phyloP scores from a whole-genome alignment of 257 asterid species.

The Oldenlandia corymbosa region DNA sequence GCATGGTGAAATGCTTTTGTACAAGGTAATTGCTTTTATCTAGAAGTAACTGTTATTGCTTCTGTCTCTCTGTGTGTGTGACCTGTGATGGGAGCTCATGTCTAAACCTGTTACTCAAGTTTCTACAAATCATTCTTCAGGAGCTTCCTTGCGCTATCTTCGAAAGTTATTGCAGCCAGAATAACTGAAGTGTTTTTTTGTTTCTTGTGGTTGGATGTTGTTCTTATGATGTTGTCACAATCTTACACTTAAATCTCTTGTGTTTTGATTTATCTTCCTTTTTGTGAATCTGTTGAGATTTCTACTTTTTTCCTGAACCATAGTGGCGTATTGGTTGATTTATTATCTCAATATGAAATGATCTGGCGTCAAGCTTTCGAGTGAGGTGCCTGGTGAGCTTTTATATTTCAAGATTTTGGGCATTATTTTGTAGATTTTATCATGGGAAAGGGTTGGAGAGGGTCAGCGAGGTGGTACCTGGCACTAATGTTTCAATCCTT shows the following conservation, averaged over 20 bases:
- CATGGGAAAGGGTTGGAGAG: too few relatives aligned
- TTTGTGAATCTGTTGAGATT: background rate
- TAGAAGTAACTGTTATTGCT: background rate
- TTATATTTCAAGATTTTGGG: too few relatives aligned
- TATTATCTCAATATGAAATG: too few relatives aligned
- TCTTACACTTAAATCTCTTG: background rate
- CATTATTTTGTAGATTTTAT: too few relatives aligned
- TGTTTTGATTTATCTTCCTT: background rate
- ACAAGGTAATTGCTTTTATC: conserved; percentile 56
- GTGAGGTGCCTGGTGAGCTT: too few relatives aligned
- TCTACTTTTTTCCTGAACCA: background rate
- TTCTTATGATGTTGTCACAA: background rate
- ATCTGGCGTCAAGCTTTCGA: too few relatives aligned
- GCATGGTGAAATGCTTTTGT: conserved; percentile 96
- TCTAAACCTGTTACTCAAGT: background rate
- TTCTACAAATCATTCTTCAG: background rate
- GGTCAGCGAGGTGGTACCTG: too few relatives aligned
- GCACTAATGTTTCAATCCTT: too few relatives aligned
- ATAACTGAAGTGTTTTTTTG: background rate
- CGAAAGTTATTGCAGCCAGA: background rate
- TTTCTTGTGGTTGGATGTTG: background rate
- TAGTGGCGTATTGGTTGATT: background rate
- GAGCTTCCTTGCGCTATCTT: background rate
- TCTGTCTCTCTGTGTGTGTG: conserved; percentile 2
- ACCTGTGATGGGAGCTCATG: background rate